Percentiles rank a stretch among this genome's conserved stretches.
Conservation (phyloP, 805 yeast species). For the Phaffomyces opuntiae region DNA sequence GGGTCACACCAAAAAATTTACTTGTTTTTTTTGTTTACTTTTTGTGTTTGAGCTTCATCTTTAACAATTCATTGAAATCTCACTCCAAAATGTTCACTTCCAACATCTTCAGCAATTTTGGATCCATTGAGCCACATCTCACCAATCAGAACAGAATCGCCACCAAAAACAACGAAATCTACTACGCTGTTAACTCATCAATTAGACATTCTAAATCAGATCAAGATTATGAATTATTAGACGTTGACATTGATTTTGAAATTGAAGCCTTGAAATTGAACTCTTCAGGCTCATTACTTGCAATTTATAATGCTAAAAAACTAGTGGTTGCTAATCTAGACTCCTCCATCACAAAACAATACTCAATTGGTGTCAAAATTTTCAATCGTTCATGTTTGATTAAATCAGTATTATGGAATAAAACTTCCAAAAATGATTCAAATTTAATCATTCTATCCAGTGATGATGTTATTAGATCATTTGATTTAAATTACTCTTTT, state of each 20-base stretch:
- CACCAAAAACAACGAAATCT: slow-evolving; percentile 14
- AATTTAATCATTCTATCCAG: slow-evolving; percentile 35
- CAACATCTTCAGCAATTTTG: slow-evolving; percentile 1
- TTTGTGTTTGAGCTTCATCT: no score
- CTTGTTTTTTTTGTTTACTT: no score
- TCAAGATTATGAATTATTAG: slow-evolving; percentile 8
- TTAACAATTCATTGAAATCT: no score
- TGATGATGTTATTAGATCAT: slow-evolving; percentile 27
- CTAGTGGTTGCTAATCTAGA: slow-evolving; percentile 30
- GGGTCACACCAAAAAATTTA: no score
- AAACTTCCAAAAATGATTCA: slow-evolving; percentile 34
- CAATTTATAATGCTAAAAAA: slow-evolving; percentile 28
- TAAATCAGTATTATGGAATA: slow-evolving; percentile 38
- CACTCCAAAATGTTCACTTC: slow-evolving; percentile 2
- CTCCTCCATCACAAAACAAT: slow-evolving; percentile 9
- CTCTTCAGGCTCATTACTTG: slow-evolving; percentile 34
- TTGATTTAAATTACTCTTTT: slow-evolving; percentile 27
- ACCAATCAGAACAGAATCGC: slow-evolving; percentile 15
- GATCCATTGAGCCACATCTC: not conserved
- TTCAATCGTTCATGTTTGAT: slow-evolving; percentile 23
- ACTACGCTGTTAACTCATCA: slow-evolving; percentile 12
- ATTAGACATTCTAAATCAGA: slow-evolving; percentile 13
- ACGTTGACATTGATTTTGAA: slow-evolving; percentile 21
- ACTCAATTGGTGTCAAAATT: slow-evolving; percentile 24
- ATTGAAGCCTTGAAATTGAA: slow-evolving; percentile 33